phyloP scores from a whole-genome alignment of 257 asterid species.

The Penstemon davidsonii region DNA sequence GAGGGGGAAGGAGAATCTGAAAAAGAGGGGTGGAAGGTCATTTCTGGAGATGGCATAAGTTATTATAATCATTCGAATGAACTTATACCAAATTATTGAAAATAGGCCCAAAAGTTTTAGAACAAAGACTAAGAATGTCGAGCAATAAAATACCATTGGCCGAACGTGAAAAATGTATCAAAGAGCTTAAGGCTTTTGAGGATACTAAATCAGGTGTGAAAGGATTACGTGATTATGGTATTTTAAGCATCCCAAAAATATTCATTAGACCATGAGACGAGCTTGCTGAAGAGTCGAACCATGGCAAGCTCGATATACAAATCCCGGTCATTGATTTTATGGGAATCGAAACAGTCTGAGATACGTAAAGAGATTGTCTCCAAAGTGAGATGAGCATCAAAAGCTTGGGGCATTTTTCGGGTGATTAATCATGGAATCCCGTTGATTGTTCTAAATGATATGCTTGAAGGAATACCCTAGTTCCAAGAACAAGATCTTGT shows the following conservation, averaged over 20 bases:
- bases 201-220: constrained; percentile 50
- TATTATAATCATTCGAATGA: too few species aligned
- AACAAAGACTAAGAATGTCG: too few species aligned
- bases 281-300: constrained; percentile 37
- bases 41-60: too few species aligned
- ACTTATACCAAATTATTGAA: too few species aligned
- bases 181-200: constrained; percentile 41
- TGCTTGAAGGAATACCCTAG: constrained; percentile 13
- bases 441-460: background rate
- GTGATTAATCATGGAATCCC: constrained; percentile 30
- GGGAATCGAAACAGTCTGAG: constrained; percentile 22
- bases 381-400: constrained; percentile 24
- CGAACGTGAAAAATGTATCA: constrained; percentile 26
- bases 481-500: constrained; percentile 26
- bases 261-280: constrained; percentile 50
- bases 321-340: constrained; percentile 53
- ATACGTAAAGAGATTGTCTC: constrained; percentile 26
- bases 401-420: constrained; percentile 26
- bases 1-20: too few species aligned
- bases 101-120: too few species aligned
- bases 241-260: constrained; percentile 34
- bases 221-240: constrained; percentile 46
- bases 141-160: too few species aligned
- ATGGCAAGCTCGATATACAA: constrained; percentile 13
- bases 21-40: too few species aligned